phyloP scores from a whole-genome alignment of 257 asterid species.

The Solanum etuberosum region DNA sequence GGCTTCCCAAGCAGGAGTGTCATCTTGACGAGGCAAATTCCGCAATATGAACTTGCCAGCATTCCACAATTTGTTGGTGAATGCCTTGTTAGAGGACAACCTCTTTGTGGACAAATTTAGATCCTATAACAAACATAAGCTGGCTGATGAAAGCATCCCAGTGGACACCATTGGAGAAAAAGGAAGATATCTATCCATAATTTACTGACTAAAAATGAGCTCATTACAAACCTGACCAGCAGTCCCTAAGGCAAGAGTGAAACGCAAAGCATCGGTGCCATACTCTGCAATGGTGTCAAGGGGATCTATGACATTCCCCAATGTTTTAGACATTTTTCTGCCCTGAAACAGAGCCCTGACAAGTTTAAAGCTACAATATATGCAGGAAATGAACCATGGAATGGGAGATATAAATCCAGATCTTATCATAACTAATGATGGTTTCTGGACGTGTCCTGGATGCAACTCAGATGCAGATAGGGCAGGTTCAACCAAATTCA shows the following conservation, averaged over 20 bases:
- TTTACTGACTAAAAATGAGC: not conserved
- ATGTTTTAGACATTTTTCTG: slow-evolving; percentile 91
- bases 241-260: slow-evolving; percentile 91
- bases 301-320: slow-evolving; percentile 92
- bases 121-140: slow-evolving; percentile 44
- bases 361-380: slow-evolving; percentile 4
- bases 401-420: not conserved
- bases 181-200: not conserved
- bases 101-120: slow-evolving; percentile 82
- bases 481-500: not conserved
- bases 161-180: not conserved
- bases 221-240: slow-evolving; percentile 81
- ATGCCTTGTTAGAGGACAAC: slow-evolving; percentile 80
- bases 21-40: slow-evolving; percentile 72
- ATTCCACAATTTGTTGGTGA: slow-evolving; percentile 97
- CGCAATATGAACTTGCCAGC: slow-evolving; percentile 95
- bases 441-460: not conserved
- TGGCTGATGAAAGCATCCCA: slow-evolving; percentile 2
- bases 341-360: slow-evolving; percentile 50
- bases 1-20: slow-evolving; percentile 59
- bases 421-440: not conserved
- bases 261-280: slow-evolving; percentile 94
- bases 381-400: slow-evolving; percentile 5
- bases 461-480: not conserved
- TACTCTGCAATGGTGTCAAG: slow-evolving; percentile 76